A percentile compares a stretch with the other conserved stretches of the same genome.
These are phyloP conservation scores for Carex sylvatica DNA, from an alignment of 202 grass and related monocot species.

Conservation along the genomic window DNA sequence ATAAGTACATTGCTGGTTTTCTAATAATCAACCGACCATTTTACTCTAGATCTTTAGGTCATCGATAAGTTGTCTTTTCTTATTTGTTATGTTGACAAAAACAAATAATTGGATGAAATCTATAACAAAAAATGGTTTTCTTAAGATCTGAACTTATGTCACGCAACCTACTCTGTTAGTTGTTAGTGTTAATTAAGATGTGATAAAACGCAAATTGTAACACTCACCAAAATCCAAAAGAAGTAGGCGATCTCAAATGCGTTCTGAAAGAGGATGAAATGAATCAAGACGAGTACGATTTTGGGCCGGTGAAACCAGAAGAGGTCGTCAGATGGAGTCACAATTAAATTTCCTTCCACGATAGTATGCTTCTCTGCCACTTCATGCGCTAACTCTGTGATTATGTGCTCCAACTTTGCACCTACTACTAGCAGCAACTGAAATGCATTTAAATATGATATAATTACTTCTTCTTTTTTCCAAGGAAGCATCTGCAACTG, in stretches of 20 bases:
- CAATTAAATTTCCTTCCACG: slow-evolving; percentile 50
- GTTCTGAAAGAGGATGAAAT: slow-evolving; percentile 73
- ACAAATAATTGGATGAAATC: neutral
- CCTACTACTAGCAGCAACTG: slow-evolving; percentile 62
- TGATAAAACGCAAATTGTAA: neutral
- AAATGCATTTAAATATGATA: neutral
- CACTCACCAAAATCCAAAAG: slow-evolving; percentile 76
- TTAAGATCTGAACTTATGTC: neutral
- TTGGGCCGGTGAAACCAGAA: slow-evolving; percentile 72
- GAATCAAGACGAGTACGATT: slow-evolving; percentile 72
- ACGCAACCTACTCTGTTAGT: neutral
- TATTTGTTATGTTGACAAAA: too few species aligned
- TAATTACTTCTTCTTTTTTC: neutral
- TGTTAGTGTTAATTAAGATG: neutral
- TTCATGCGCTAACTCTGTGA: slow-evolving; percentile 52
- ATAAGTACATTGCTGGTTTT: neutral
- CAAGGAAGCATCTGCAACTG: neutral
- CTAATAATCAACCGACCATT: neutral
- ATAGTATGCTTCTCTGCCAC: slow-evolving; percentile 54
- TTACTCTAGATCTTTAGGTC: neutral
- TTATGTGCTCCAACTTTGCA: slow-evolving; percentile 86
- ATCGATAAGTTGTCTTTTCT: neutral
- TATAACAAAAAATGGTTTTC: neutral
- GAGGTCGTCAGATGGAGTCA: slow-evolving; percentile 56
- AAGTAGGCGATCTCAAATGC: slow-evolving; percentile 72